Evolutionary conservation across 306 rosid species (phyloP), one percentile per base, ranked within the genome.

Genomic region (Sophora flavescens): DNA sequence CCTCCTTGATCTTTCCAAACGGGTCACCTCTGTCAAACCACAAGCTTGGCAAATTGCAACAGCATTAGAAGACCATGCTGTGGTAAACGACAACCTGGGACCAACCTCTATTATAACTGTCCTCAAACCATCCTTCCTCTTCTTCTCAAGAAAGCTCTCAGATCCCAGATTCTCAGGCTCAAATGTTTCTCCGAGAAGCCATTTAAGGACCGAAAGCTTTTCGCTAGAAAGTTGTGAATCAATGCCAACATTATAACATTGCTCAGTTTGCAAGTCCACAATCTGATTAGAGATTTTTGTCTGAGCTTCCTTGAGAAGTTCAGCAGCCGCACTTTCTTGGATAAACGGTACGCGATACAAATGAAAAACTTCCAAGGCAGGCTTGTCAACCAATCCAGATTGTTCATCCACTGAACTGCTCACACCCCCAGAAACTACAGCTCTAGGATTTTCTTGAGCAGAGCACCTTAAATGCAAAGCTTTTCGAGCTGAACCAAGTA

Each of bases 51-150:
- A 93, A 73, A 93, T 88, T 11, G 98, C 90, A 7, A 93, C 90
- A 7, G 97, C 98, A 86, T 93, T 93, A 8, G 98, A 61, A 63
- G 98, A 93, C 98, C 98, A 93, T 0, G 98, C 93, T 17, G 98
- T 93, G 38, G 93, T 91, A 78, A 93, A 93, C 1, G 98, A 93
- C 79, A 93, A 66, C 80, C 96, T 85, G 39, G 98, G 98, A 12
- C 98, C 97, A 80, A 91, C 97, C 88, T 91, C 98, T 60, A 91
- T 45, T 68, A 91, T 83, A 70, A 87, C 86, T 18, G 85, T 59
- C 45, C 22, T 79, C 80, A 89, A 82, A 18, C 93, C 97, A 76
- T 88, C 87, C 74, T 81, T 89, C 36, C 66, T 78, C 79, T 80
- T 93, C 85, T 91, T 88, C 82, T 84, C 88, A 69, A 93, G 96